Conservation (phyloP, 441 rosid genomes). For the Gossypium schwendimanii region DNA sequence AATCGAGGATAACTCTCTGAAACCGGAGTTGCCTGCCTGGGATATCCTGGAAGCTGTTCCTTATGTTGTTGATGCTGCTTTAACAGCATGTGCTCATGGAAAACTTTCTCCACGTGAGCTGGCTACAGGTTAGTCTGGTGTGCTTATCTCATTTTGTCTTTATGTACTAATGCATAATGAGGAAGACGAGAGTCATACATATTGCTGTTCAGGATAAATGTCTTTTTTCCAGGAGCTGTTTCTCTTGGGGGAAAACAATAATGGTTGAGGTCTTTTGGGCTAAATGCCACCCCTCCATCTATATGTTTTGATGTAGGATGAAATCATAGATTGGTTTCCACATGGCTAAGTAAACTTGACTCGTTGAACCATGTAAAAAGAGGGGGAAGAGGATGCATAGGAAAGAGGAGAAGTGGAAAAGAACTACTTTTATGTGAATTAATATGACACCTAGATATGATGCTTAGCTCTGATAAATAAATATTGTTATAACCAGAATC, state of each 20-base stretch:
- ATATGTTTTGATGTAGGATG: not conserved
- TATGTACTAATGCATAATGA: not conserved
- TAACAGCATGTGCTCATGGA: slow-evolving; percentile 73
- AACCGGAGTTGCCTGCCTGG: slow-evolving; percentile 72
- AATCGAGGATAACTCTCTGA: slow-evolving; percentile 41
- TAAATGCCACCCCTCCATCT: not conserved
- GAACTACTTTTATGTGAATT: not conserved
- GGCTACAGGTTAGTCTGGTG: slow-evolving; percentile 49
- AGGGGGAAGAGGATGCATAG: not conserved
- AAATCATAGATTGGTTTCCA: not conserved
- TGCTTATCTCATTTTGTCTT: slow-evolving; percentile 7
- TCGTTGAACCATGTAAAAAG: not conserved
- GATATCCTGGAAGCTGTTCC: slow-evolving; percentile 76
- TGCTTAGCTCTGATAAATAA: not conserved
- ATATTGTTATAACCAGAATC: slow-evolving; percentile 6
- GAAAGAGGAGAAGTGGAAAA: not conserved
- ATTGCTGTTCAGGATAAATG: not conserved
- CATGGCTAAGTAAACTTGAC: not conserved
- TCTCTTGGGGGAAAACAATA: not conserved
- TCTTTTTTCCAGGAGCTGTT: not conserved
- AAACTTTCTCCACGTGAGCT: slow-evolving; percentile 71
- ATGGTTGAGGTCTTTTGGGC: not conserved
- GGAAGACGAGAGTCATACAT: not conserved
- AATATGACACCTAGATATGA: slow-evolving; percentile 9
- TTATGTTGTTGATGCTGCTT: slow-evolving; percentile 68